Evolutionary conservation across 83 land plant species (phyloP), one percentile per base, ranked within the genome.

Genomic region (Larix sibirica): DNA sequence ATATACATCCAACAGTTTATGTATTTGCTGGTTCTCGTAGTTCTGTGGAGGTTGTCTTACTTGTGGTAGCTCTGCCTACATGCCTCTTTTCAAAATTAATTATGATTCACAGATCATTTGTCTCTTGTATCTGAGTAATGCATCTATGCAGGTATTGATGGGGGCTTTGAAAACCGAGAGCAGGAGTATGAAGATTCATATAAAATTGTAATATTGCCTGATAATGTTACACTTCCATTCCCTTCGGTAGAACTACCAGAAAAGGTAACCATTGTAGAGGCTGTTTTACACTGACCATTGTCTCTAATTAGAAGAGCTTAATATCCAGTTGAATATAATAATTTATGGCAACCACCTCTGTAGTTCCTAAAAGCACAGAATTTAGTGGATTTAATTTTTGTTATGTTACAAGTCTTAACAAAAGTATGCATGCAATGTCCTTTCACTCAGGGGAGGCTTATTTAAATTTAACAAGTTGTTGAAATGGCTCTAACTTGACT

Each of bases 231-330:
- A 62, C 96, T 96, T 78, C 95, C 96, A 40, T 96, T 93, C 84
- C 99, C 99, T 36, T 93, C 93, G 58, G 97, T 95, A 50, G 98
- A 96, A 89, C 83, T 98, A 67, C 99, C 99, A 71, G 99, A 98
- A 84, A 98, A 98, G 95, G 99, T 96, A 74, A 64, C 26, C 24
- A 62, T 14, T 54, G 14, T 54, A 54, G 58, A 54, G 58, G 58
- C 58, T 54, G 2, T 54, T 54, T 54, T 54, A 3, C 58, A 54
- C 58, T 12, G 58, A 54, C 58, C 58, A 54, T 54, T 12, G 58
- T 54, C 58, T 12, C 58, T 54, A 14, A 13, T 54, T 54, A 54
- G 16, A 54, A 2, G 14, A 54, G 58, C 58, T 2, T 54, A 54
- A 14, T 13, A 13, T 54, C 16, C 12, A 54, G 58, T 13, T 13